A percentile compares a stretch with the other conserved stretches of the same genome.
Evolutionary conservation across 1,139 yeast genomes (phyloP).

Genomic region (Yamadazyma triangularis): DNA sequence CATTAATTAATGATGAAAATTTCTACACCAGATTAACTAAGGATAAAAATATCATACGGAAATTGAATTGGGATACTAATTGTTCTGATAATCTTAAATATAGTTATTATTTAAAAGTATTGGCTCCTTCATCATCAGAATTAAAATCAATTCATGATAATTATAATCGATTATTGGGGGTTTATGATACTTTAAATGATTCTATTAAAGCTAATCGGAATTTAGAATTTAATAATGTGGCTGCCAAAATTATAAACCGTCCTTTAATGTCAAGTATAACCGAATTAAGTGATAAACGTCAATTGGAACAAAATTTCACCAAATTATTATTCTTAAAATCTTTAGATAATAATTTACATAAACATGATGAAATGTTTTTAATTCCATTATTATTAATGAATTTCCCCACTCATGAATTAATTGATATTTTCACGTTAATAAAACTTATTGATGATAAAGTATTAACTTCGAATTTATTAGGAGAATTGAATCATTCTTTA

Average conservation of each 20-base stretch:
- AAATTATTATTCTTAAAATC: constrained; percentile 35
- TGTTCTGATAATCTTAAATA: constrained; percentile 25
- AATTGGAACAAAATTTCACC: constrained; percentile 23
- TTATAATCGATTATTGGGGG: constrained; percentile 18
- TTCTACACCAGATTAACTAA: constrained; percentile 23
- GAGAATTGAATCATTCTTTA: constrained; percentile 22
- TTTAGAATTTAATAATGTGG: constrained; percentile 28
- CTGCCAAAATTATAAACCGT: constrained; percentile 20
- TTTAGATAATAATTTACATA: constrained; percentile 32
- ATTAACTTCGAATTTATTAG: constrained; percentile 25
- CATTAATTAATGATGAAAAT: constrained; percentile 13
- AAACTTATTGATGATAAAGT: constrained; percentile 32
- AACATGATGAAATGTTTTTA: constrained; percentile 37
- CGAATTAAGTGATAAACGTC: constrained; percentile 13
- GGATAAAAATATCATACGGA: constrained; percentile 30
- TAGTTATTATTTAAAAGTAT: constrained; percentile 25
- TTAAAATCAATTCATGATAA: constrained; percentile 6
- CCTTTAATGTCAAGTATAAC: constrained; percentile 29
- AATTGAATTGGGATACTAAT: constrained; percentile 37
- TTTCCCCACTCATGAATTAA: constrained; percentile 22
- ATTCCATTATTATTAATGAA: constrained; percentile 34
- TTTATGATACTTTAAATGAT: constrained; percentile 21
- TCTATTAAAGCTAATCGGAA: constrained; percentile 29
- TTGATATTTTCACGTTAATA: constrained; percentile 26
- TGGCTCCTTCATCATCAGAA: constrained; percentile 8